Conservation (phyloP, 2,329 filamentous ascomycete genomes). For the Cytospora piceicola region DNA sequence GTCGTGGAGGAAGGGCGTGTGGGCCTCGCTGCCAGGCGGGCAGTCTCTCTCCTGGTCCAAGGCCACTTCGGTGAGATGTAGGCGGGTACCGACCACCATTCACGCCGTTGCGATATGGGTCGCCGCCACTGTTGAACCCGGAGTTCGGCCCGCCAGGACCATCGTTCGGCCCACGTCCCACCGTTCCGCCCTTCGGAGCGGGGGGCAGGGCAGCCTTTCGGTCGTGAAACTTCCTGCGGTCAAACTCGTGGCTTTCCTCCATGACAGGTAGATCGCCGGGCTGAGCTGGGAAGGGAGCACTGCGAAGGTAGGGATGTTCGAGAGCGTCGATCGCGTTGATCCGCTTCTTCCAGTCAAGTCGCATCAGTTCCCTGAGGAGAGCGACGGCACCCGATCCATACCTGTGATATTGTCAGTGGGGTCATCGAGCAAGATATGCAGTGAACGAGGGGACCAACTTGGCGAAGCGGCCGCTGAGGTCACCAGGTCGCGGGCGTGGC, state of each 20-base stretch:
- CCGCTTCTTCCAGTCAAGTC: conserved; percentile 83
- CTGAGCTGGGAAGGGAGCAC: conserved; percentile 74
- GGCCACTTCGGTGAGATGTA: conserved; percentile 39
- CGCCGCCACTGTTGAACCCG: conserved; percentile 55
- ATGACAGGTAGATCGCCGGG: conserved; percentile 89
- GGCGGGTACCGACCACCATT: conserved; percentile 52
- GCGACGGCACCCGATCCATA: conserved; percentile 74
- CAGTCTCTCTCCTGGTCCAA: conserved; percentile 40
- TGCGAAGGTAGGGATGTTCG: conserved; percentile 88
- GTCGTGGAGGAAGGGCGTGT: conserved; percentile 52
- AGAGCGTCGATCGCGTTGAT: conserved; percentile 94
- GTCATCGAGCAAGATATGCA: not conserved
- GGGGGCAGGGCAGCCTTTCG: conserved; percentile 84
- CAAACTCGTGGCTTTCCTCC: conserved; percentile 95
- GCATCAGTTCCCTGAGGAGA: conserved; percentile 79
- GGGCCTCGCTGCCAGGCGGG: conserved; percentile 59
- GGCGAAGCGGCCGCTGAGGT: conserved; percentile 73
- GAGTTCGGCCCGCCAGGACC: conserved; percentile 51
- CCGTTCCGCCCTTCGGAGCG: conserved; percentile 87
- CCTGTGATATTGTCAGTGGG: conserved; percentile 42
- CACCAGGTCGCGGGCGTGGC: conserved; percentile 64
- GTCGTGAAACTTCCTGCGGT: conserved; percentile 86
- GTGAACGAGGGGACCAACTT: conserved; percentile 53
- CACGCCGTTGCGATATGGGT: conserved; percentile 53
- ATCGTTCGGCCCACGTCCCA: conserved; percentile 69